phyloP scores from a whole-genome alignment of 495 filamentous ascomycete genomes.

The Xylaria sp. region DNA sequence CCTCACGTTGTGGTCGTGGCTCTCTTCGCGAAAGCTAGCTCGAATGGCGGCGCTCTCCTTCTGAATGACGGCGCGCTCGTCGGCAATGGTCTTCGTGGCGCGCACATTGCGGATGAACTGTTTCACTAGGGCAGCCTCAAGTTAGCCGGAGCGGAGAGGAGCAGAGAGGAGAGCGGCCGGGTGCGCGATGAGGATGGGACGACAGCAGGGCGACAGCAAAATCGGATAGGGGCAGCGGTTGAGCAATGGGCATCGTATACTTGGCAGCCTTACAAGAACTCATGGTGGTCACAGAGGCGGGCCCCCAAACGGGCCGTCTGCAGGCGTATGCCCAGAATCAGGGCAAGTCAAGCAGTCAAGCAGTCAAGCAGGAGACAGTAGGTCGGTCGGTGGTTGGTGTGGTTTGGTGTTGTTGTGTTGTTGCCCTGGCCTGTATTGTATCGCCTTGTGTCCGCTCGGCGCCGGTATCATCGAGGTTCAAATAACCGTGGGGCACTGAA shows the following conservation, averaged over 20 bases:
- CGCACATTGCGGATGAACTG: constrained; percentile 99
- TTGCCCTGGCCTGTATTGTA: constrained; percentile 4
- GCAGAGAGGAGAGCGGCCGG: constrained; percentile 3
- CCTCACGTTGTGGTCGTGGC: constrained; percentile 87
- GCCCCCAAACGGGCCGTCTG: constrained; percentile 52
- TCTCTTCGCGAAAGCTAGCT: constrained; percentile 97
- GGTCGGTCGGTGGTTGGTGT: not conserved
- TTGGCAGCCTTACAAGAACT: constrained; percentile 50
- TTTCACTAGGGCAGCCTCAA: constrained; percentile 70
- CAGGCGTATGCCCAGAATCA: constrained; percentile 46
- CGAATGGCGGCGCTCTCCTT: constrained; percentile 98
- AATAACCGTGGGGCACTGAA: constrained; percentile 22
- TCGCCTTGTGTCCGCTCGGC: not conserved
- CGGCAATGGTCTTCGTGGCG: constrained; percentile 97
- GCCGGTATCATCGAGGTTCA: not conserved
- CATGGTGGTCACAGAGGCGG: constrained; percentile 46
- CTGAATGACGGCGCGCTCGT: constrained; percentile 96
- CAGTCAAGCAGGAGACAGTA: constrained; percentile 12
- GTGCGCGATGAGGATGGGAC: not conserved
- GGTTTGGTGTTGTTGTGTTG: not conserved
- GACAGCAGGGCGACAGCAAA: too few relatives aligned
- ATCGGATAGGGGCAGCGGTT: constrained; percentile 1
- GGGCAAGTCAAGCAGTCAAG: constrained; percentile 14
- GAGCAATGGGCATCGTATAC: not conserved
- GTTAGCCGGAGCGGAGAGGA: constrained; percentile 17